These are phyloP conservation scores for Sonneratia caseolaris DNA, from an alignment of 345 rosid genomes.

Conservation along the genomic window DNA sequence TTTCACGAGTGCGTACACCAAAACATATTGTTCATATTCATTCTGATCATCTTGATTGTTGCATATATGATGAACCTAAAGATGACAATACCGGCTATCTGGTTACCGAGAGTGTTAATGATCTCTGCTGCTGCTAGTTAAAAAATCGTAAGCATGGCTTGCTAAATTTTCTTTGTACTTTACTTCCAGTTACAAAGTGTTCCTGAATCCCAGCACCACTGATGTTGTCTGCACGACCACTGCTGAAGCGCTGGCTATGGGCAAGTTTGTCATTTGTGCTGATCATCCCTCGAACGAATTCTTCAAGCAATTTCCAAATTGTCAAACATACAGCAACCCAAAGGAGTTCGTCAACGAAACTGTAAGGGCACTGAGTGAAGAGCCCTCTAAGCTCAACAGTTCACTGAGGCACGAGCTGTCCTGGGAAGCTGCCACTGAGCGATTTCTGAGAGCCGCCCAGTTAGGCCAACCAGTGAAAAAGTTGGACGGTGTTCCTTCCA, in stretches of 20 bases:
- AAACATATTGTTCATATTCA: not conserved
- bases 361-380: slow-evolving; percentile 53
- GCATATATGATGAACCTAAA: not conserved
- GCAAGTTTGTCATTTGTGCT: slow-evolving; percentile 61
- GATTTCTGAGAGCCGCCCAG: slow-evolving; percentile 53
- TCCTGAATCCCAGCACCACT: slow-evolving; percentile 95
- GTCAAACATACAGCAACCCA: slow-evolving; percentile 36
- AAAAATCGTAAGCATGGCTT: too few relatives aligned
- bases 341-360: slow-evolving; percentile 51
- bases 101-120: not conserved
- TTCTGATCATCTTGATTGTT: not conserved
- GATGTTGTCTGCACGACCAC: slow-evolving; percentile 98
- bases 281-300: slow-evolving; percentile 44
- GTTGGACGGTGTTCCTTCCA: slow-evolving; percentile 10
- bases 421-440: slow-evolving; percentile 86
- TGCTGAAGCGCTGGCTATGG: slow-evolving; percentile 98
- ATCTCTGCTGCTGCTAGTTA: not conserved
- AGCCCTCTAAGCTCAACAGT: slow-evolving; percentile 52
- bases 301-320: slow-evolving; percentile 79
- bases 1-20: slow-evolving; percentile 71
- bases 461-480: slow-evolving; percentile 16
- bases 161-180: not conserved
- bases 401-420: slow-evolving; percentile 61
- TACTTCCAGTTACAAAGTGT: slow-evolving; percentile 66
- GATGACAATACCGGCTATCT: not conserved